Evolutionary conservation across 208 protist species (phyloP).

Genomic region (Acanthamoeba lenticulata): DNA sequence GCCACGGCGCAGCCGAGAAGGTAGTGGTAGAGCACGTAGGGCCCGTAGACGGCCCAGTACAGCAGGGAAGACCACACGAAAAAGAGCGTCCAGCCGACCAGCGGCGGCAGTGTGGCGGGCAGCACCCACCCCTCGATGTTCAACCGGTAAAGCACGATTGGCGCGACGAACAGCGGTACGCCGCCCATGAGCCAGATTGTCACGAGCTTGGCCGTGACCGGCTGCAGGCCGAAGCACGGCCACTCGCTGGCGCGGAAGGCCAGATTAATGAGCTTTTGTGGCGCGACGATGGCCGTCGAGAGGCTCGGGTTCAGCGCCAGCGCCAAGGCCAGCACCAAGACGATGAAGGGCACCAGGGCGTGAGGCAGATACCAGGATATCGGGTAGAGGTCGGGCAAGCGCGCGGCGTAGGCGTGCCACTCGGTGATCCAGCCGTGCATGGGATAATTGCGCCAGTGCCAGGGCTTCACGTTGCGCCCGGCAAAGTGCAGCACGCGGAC

Average conservation of each 20-base stretch:
- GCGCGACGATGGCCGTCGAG: not conserved
- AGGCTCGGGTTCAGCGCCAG: not conserved
- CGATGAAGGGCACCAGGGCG: not conserved
- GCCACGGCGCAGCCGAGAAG: not conserved
- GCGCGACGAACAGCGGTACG: not conserved
- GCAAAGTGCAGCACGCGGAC: conserved; percentile 17
- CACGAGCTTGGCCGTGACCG: not conserved
- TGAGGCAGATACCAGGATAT: not conserved
- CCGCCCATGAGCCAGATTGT: not conserved
- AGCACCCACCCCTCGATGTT: not conserved
- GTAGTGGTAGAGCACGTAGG: conserved; percentile 37
- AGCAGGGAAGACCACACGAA: not conserved
- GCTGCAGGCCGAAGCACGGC: not conserved
- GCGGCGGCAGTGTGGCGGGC: not conserved
- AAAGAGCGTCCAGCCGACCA: not conserved
- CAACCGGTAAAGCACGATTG: not conserved
- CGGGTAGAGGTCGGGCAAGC: not conserved
- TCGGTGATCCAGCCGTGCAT: not conserved
- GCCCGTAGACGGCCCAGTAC: not conserved
- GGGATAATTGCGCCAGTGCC: not conserved
- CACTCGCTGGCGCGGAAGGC: not conserved
- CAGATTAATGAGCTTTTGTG: not conserved
- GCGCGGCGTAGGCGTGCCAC: not conserved
- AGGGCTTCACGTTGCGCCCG: conserved; percentile 9
- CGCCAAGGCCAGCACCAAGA: not conserved